These are phyloP conservation scores for Camellia japonica DNA, from an alignment of 148 eudicot species.

Conservation along the genomic window DNA sequence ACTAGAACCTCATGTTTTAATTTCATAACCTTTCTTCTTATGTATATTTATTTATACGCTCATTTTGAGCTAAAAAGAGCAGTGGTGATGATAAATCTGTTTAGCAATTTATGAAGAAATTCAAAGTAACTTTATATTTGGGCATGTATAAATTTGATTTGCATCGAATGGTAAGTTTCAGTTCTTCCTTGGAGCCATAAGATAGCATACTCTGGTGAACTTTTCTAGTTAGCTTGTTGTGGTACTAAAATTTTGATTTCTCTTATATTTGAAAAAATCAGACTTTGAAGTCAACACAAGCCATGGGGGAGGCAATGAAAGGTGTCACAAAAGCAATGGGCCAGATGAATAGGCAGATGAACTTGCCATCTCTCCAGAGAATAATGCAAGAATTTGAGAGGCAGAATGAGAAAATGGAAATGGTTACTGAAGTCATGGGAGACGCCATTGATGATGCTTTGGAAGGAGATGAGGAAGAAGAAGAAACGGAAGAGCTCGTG, in stretches of 20 bases:
- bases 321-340: slow-evolving; percentile 99
- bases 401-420: slow-evolving; percentile 98
- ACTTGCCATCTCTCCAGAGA: slow-evolving; percentile 85
- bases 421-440: slow-evolving; percentile 88
- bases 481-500: slow-evolving; percentile 91
- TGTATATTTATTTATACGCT: not conserved
- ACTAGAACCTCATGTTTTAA: no score
- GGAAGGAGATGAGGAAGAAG: slow-evolving; percentile 99
- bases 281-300: slow-evolving; percentile 99
- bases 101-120: not conserved
- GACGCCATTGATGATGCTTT: slow-evolving; percentile 98
- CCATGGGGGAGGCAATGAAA: slow-evolving; percentile 99
- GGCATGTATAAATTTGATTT: not conserved
- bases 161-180: not conserved
- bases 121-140: not conserved
- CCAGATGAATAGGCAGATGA: slow-evolving; percentile 97
- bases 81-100: not conserved
- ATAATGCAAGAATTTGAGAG: slow-evolving; percentile 98
- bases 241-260: not conserved
- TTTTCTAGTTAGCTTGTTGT: not conserved
- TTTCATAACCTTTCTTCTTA: not conserved
- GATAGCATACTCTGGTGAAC: not conserved
- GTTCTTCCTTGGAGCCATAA: not conserved
- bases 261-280: slow-evolving; percentile 14
- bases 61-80: not conserved